Conservation (phyloP, 2,329 filamentous ascomycete genomes). For the Talaromyces pinophilus region DNA sequence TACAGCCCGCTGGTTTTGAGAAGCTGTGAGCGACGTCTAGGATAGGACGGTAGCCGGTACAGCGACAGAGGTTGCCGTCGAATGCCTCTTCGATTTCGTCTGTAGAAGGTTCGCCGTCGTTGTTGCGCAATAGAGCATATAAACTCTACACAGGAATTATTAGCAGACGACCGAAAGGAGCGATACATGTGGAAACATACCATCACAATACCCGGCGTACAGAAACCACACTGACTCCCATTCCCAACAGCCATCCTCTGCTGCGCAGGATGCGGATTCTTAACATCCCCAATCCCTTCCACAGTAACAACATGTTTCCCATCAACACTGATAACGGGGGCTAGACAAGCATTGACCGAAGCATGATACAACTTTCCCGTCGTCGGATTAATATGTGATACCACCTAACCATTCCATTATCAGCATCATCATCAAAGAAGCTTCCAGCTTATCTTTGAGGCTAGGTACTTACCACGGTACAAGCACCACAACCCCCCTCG, state of each 20-base stretch:
- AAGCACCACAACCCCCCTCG: conserved; percentile 94
- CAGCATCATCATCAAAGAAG: conserved; percentile 17
- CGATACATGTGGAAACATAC: conserved; percentile 36
- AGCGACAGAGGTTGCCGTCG: conserved; percentile 92
- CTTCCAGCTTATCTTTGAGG: background rate
- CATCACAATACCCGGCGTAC: conserved; percentile 97
- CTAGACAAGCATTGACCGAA: conserved; percentile 92
- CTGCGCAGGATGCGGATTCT: conserved; percentile 83
- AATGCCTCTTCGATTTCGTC: conserved; percentile 93
- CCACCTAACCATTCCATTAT: conserved; percentile 54
- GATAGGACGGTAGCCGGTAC: conserved; percentile 92
- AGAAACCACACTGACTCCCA: conserved; percentile 94
- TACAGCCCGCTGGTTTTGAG: conserved; percentile 55
- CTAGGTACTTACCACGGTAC: conserved; percentile 68
- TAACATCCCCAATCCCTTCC: conserved; percentile 88
- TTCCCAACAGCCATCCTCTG: conserved; percentile 88
- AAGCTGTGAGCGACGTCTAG: conserved; percentile 93
- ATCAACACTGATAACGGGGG: conserved; percentile 87
- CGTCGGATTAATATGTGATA: conserved; percentile 90
- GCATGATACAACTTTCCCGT: conserved; percentile 94
- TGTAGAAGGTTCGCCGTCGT: conserved; percentile 67
- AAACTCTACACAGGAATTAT: conserved; percentile 61
- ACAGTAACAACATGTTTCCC: conserved; percentile 98
- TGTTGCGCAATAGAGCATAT: conserved; percentile 88
- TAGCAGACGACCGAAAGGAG: conserved; percentile 19